Evolutionary conservation across 192 early-diverging fungal genomes (phyloP).

Genomic region (Pilaira anomala): DNA sequence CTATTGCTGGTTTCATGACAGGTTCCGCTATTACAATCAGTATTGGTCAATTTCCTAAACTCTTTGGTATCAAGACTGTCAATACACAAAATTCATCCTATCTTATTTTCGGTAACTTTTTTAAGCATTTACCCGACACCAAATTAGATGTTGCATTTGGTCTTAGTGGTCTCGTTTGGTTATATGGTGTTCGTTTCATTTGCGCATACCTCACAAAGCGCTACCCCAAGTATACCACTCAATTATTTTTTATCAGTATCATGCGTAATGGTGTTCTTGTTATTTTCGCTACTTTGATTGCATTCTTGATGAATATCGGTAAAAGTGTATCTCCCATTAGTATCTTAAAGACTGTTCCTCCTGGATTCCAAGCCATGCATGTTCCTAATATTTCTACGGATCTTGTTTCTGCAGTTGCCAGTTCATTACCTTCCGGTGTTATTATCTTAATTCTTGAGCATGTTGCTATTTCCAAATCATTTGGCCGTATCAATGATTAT

Average conservation of each 20-base stretch:
- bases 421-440: conserved; percentile 61
- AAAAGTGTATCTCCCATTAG: conserved; percentile 49
- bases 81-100: conserved; percentile 73
- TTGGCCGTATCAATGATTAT: conserved; percentile 87
- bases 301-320: conserved; percentile 55
- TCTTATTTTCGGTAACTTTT: conserved; percentile 35
- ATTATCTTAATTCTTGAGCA: conserved; percentile 88
- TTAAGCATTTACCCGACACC: conserved; percentile 49
- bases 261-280: conserved; percentile 74
- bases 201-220: conserved; percentile 33
- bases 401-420: conserved; percentile 50
- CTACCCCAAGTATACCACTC: conserved; percentile 46
- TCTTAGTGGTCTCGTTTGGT: conserved; percentile 39
- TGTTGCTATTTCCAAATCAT: conserved; percentile 86
- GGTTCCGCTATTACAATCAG: conserved; percentile 78
- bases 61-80: conserved; percentile 75
- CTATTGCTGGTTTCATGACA: conserved; percentile 85
- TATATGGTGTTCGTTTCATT: conserved; percentile 42
- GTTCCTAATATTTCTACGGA: conserved; percentile 54
- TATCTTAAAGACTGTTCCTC: conserved; percentile 76
- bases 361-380: conserved; percentile 63
- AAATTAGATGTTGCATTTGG: conserved; percentile 65
- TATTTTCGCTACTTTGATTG: conserved; percentile 72
- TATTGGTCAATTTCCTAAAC: conserved; percentile 68
- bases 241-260: conserved; percentile 65